phyloP scores from a whole-genome alignment of 768 basidiomycete species.

The Leccinum broughii region DNA sequence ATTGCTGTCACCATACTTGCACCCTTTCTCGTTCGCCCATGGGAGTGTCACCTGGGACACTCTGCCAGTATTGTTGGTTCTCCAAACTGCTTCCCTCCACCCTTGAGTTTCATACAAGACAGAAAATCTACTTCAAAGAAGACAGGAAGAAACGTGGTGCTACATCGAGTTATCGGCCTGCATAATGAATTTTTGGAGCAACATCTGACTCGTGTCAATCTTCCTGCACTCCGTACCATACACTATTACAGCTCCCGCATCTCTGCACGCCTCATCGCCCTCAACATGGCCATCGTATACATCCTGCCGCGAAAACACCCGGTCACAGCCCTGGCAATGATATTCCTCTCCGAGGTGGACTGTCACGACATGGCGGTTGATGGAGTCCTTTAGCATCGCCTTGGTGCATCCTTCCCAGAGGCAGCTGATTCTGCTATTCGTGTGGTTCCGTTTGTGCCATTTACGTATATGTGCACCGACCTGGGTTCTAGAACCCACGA shows the following conservation, averaged over 20 bases:
- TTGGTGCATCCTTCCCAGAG: constrained; percentile 1
- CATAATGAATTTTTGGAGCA: neutral
- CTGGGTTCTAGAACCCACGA: neutral
- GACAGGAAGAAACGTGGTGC: neutral
- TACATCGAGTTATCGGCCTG: neutral
- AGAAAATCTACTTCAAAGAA: neutral
- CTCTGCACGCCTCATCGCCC: neutral
- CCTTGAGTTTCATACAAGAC: neutral
- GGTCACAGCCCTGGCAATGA: neutral
- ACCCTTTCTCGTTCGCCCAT: neutral
- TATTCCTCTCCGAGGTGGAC: neutral
- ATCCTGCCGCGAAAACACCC: constrained; percentile 4
- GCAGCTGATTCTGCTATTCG: neutral
- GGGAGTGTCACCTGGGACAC: no score
- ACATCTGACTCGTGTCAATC: neutral
- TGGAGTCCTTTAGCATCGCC: neutral
- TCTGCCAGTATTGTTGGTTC: neutral
- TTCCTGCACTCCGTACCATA: constrained; percentile 1
- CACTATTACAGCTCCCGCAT: neutral
- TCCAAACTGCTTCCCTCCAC: neutral
- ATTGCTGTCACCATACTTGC: neutral
- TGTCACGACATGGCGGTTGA: constrained; percentile 2
- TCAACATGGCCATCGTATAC: constrained; percentile 1
- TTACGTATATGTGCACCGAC: constrained; percentile 2
- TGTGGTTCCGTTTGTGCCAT: neutral